phyloP scores from a whole-genome alignment of 257 asterid genomes.

The Henckelia pumila region DNA sequence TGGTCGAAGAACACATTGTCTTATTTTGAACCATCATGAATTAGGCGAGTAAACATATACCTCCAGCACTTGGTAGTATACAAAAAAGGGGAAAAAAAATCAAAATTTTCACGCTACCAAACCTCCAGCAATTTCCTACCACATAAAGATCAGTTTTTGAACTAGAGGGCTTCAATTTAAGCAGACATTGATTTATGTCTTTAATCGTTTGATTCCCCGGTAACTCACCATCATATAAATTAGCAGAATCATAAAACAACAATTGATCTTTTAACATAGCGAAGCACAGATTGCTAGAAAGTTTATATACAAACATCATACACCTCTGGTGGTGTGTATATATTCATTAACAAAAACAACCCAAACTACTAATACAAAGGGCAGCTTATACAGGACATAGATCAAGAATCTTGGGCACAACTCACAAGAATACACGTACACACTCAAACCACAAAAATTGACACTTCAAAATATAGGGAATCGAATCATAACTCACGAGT shows the following conservation, averaged over 20 bases:
- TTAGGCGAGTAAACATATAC: background rate
- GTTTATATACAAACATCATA: too few relatives aligned
- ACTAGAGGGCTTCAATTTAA: background rate
- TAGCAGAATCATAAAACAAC: background rate
- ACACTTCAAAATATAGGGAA: background rate
- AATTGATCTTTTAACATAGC: background rate
- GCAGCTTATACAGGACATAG: background rate
- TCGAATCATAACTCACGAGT: background rate
- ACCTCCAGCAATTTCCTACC: background rate
- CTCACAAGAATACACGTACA: background rate
- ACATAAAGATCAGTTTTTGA: background rate
- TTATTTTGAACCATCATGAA: conserved; percentile 1
- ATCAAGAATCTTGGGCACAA: conserved; percentile 18
- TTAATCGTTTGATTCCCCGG: too few relatives aligned
- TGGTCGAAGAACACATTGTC: background rate
- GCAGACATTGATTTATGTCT: background rate
- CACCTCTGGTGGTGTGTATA: too few relatives aligned
- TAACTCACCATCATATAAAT: background rate
- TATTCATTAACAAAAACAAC: too few relatives aligned
- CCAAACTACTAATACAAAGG: background rate
- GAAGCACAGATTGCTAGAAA: too few relatives aligned
- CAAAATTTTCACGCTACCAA: background rate
- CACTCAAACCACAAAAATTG: background rate
- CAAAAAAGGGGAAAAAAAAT: conserved; percentile 9
- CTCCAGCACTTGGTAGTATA: background rate